phyloP scores from a whole-genome alignment of 257 asterid species.

The Rehmannia glutinosa region DNA sequence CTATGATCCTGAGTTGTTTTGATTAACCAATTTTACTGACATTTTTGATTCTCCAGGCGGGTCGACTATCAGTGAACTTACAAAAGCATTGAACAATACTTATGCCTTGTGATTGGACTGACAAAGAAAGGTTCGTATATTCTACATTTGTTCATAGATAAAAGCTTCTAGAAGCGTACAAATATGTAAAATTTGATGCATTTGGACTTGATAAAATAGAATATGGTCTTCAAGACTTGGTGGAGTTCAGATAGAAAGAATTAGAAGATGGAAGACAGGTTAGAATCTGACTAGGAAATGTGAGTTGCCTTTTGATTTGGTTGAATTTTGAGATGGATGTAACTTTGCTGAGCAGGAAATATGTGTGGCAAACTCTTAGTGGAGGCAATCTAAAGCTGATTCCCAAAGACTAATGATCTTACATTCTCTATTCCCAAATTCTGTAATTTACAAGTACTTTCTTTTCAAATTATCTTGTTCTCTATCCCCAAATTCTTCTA shows the following conservation, averaged over 20 bases:
- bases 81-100: conserved; percentile 50
- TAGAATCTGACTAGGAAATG: background rate
- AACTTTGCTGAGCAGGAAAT: conserved; percentile 46
- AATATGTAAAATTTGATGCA: background rate
- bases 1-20: background rate
- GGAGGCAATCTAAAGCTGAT: conserved; percentile 63
- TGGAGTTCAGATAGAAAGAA: conserved; percentile 72
- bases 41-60: conserved; percentile 33
- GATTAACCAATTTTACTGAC: background rate
- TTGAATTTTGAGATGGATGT: background rate
- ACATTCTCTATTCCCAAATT: too few species aligned
- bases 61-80: conserved; percentile 54
- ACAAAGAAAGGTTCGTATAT: conserved; percentile 55
- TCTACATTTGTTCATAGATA: background rate
- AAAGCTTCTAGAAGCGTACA: background rate
- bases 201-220: conserved; percentile 31
- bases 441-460: too few species aligned
- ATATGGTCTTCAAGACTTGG: conserved; percentile 49
- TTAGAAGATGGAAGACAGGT: conserved; percentile 60
- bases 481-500: background rate
- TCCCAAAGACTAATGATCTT: conserved; percentile 50
- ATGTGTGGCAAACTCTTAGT: conserved; percentile 49
- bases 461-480: too few species aligned
- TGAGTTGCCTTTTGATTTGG: background rate
- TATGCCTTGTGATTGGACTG: conserved; percentile 60